Percentiles rank a stretch among this genome's conserved stretches.
Conservation (phyloP, 140 eudicot species). For the Flaveria floridana region DNA sequence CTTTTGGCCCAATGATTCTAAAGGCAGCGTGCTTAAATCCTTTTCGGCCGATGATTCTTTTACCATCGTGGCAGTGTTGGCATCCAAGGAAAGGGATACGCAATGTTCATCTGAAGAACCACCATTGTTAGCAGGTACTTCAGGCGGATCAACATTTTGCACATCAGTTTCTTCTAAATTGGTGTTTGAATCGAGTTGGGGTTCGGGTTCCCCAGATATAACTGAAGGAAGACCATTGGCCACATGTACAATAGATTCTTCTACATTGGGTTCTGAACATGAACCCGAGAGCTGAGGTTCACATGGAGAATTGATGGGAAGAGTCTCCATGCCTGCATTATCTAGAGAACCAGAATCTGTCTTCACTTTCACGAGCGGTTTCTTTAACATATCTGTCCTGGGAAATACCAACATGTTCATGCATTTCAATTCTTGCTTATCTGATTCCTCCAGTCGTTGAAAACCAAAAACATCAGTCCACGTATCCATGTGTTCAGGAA, state of each 20-base stretch:
- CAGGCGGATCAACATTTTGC: constrained; percentile 7
- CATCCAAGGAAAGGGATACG: background rate
- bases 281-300: constrained; percentile 13
- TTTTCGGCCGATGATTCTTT: background rate
- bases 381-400: constrained; percentile 84
- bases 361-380: constrained; percentile 36
- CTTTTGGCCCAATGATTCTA: too few relatives aligned
- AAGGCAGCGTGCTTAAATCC: background rate
- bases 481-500: constrained; percentile 76
- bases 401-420: constrained; percentile 87
- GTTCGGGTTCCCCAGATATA: background rate
- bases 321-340: constrained; percentile 30
- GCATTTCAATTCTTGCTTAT: constrained; percentile 57
- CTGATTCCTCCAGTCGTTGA: constrained; percentile 49
- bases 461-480: constrained; percentile 75
- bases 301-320: constrained; percentile 17
- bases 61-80: background rate
- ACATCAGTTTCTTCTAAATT: constrained; percentile 18
- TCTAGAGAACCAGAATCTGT: constrained; percentile 23
- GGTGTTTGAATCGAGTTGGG: background rate
- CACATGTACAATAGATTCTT: background rate
- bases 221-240: background rate
- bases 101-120: background rate
- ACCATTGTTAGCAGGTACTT: background rate
- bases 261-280: constrained; percentile 2